Conservation (phyloP, 2,329 filamentous ascomycete genomes). For the Colletotrichum tropicale region DNA sequence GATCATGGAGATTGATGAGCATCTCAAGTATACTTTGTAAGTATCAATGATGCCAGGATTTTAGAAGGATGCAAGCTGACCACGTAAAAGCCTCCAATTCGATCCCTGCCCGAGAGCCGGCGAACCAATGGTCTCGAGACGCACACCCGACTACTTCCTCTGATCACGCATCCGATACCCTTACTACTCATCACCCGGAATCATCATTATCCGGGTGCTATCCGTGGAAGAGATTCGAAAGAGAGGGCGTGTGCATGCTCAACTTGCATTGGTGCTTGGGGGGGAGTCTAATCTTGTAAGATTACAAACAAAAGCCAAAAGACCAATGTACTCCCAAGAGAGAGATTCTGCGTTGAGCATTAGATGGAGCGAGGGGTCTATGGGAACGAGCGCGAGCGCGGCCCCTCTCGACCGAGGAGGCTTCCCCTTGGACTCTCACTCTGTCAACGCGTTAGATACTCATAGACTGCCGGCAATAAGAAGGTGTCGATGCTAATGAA, state of each 20-base stretch:
- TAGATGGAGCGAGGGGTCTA: not conserved
- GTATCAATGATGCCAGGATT: slow-evolving; percentile 32
- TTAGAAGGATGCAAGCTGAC: slow-evolving; percentile 26
- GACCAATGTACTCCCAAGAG: slow-evolving; percentile 19
- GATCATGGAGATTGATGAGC: slow-evolving; percentile 99
- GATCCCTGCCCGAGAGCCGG: slow-evolving; percentile 97
- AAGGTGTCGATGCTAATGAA: slow-evolving; percentile 20
- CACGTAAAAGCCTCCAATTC: slow-evolving; percentile 83
- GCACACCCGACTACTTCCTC: slow-evolving; percentile 99
- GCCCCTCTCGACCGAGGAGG: not conserved
- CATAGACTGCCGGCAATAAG: slow-evolving; percentile 18
- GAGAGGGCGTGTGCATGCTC: slow-evolving; percentile 15
- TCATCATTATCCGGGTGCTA: not conserved
- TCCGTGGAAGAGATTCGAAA: slow-evolving; percentile 12
- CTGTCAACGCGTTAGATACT: slow-evolving; percentile 18
- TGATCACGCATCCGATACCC: slow-evolving; percentile 49
- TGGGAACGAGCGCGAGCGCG: not conserved
- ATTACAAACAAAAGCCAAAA: slow-evolving; percentile 18
- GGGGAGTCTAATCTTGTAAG: slow-evolving; percentile 19
- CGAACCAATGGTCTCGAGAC: slow-evolving; percentile 97
- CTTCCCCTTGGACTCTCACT: not conserved
- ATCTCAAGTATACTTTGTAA: slow-evolving; percentile 99
- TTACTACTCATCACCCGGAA: not conserved
- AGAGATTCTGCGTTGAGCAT: slow-evolving; percentile 19
- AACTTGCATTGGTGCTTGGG: slow-evolving; percentile 19